phyloP scores from a whole-genome alignment of 306 rosid species.

The Cucurbita moschata region DNA sequence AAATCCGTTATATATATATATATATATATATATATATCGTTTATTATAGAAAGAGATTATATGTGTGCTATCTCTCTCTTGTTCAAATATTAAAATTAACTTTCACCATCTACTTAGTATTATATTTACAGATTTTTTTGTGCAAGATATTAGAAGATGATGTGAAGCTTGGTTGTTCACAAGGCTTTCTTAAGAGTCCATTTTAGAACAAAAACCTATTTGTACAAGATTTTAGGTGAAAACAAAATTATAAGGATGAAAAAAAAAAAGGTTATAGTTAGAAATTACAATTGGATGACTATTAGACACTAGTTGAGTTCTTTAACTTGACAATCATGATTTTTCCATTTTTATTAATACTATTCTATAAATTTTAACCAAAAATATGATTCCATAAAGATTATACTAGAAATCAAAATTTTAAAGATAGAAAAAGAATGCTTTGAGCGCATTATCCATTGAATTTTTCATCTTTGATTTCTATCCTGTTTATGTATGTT shows the following conservation, averaged over 20 bases:
- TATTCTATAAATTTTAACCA: not conserved
- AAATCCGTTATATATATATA: too few species aligned
- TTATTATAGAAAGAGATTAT: too few species aligned
- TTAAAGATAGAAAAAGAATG: not conserved
- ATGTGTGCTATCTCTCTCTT: too few species aligned
- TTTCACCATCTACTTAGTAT: not conserved
- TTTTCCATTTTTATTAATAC: too few species aligned
- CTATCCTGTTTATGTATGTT: too few species aligned
- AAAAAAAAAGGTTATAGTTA: not conserved
- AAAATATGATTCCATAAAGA: too few species aligned
- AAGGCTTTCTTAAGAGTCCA: not conserved
- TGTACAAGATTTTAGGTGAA: not conserved
- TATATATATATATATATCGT: too few species aligned
- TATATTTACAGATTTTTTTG: not conserved
- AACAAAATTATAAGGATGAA: not conserved
- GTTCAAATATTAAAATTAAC: not conserved
- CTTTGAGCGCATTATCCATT: too few species aligned
- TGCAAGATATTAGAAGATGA: not conserved
- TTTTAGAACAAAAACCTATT: not conserved
- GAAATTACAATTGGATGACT: not conserved
- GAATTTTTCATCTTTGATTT: too few species aligned
- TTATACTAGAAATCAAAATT: too few species aligned
- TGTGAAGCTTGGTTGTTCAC: not conserved
- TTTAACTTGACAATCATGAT: too few species aligned
- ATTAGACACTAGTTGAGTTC: too few species aligned